Evolutionary conservation across 1,284 basidiomycete species (phyloP).

Genomic region (Farysia itapuensis): DNA sequence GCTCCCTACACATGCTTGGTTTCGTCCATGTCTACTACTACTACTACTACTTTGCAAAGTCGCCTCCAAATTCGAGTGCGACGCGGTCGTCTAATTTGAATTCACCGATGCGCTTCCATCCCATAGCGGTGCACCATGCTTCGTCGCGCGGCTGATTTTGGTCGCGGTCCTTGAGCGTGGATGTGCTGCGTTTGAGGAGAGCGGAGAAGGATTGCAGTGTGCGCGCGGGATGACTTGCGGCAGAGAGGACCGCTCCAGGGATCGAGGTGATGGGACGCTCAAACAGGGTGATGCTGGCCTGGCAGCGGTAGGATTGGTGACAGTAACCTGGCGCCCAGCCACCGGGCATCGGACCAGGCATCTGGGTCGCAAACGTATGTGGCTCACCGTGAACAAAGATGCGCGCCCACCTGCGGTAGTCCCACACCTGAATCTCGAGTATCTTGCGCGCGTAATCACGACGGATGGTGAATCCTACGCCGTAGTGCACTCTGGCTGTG

Average conservation of each 20-base stretch:
- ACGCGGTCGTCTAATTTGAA: slow-evolving; percentile 14
- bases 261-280: not conserved
- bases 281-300: slow-evolving; percentile 5
- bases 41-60: slow-evolving; percentile 12
- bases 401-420: slow-evolving; percentile 7
- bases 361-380: slow-evolving; percentile 15
- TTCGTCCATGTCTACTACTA: not conserved
- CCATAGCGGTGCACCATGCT: slow-evolving; percentile 1
- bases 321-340: slow-evolving; percentile 25
- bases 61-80: slow-evolving; percentile 29
- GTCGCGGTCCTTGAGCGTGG: not conserved
- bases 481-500: slow-evolving; percentile 1
- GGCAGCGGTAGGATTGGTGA: slow-evolving; percentile 27
- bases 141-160: not conserved
- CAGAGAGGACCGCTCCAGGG: not conserved
- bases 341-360: slow-evolving; percentile 15
- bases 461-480: slow-evolving; percentile 7
- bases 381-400: slow-evolving; percentile 7
- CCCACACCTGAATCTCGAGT: slow-evolving; percentile 18
- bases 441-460: slow-evolving; percentile 9
- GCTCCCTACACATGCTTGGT: not conserved
- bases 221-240: not conserved
- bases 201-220: not conserved
- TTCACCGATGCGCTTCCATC: slow-evolving; percentile 7
- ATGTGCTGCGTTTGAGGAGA: not conserved